Percentiles rank a stretch among this genome's conserved stretches.
Conservation (phyloP, 2,329 filamentous ascomycete genomes). For the Fusarium setosum region DNA sequence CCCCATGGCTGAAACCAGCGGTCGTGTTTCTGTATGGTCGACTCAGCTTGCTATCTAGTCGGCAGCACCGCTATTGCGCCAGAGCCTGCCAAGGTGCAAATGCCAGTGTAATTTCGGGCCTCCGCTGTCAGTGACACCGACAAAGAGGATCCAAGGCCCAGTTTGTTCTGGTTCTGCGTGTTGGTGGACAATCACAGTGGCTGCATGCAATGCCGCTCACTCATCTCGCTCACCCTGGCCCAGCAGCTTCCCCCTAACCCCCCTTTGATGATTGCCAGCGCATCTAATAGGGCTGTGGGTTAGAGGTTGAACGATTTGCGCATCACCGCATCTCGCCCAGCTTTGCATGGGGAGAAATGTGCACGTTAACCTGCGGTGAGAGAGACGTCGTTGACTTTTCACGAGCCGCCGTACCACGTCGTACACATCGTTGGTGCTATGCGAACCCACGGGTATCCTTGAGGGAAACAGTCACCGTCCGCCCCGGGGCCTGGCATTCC, state of each 20-base stretch:
- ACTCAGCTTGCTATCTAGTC: neutral
- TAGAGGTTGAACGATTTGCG: slow-evolving; percentile 1
- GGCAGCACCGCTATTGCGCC: neutral
- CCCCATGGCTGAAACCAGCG: slow-evolving; percentile 17
- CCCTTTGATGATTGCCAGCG: slow-evolving; percentile 21
- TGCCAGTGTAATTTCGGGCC: slow-evolving; percentile 21
- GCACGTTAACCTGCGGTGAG: no score
- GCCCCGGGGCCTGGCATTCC: slow-evolving; percentile 18
- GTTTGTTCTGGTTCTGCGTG: slow-evolving; percentile 7
- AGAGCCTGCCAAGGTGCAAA: neutral
- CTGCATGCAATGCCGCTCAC: slow-evolving; percentile 18
- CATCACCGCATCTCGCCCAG: slow-evolving; percentile 4
- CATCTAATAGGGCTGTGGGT: slow-evolving; percentile 35
- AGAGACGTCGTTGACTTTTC: slow-evolving; percentile 21
- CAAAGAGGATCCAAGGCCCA: neutral
- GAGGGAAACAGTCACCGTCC: slow-evolving; percentile 1
- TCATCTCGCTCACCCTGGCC: slow-evolving; percentile 42
- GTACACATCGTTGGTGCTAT: slow-evolving; percentile 21
- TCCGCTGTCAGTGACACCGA: slow-evolving; percentile 15
- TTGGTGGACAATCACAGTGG: slow-evolving; percentile 19
- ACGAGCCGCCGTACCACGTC: slow-evolving; percentile 38
- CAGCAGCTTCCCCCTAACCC: neutral
- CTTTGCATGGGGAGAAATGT: neutral
- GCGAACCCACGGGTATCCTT: slow-evolving; percentile 9
- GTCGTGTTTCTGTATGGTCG: neutral